Conservation (phyloP, 2,329 filamentous ascomycete genomes). For the Calycina marina region DNA sequence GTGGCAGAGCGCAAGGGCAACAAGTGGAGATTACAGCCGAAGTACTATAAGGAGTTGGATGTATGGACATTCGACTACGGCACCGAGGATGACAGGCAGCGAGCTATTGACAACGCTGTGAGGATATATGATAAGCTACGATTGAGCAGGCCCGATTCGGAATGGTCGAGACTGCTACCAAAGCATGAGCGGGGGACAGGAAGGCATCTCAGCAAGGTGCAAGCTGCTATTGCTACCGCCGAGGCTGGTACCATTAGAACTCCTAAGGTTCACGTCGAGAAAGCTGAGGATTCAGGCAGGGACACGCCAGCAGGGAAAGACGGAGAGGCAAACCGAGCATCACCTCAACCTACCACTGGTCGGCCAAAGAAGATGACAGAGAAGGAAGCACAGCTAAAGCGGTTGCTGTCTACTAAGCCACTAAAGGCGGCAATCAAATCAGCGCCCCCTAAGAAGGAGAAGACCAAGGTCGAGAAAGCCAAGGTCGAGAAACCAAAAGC, state of each 20-base stretch:
- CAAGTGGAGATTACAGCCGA: slow-evolving; percentile 41
- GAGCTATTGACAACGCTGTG: slow-evolving; percentile 46
- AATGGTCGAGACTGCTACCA: slow-evolving; percentile 47
- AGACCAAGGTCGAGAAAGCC: slow-evolving; percentile 1
- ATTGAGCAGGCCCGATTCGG: slow-evolving; percentile 37
- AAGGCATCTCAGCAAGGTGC: slow-evolving; percentile 45
- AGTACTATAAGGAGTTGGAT: slow-evolving; percentile 48
- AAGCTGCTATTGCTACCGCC: slow-evolving; percentile 38
- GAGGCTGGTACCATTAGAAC: slow-evolving; percentile 30
- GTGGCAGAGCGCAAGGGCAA: slow-evolving; percentile 39
- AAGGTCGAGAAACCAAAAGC: background rate
- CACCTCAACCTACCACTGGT: slow-evolving; percentile 33
- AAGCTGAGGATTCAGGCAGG: slow-evolving; percentile 32
- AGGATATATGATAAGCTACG: slow-evolving; percentile 44
- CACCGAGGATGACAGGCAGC: slow-evolving; percentile 37
- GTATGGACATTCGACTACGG: slow-evolving; percentile 47
- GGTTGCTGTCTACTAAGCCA: slow-evolving; percentile 30
- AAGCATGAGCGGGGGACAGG: slow-evolving; percentile 43
- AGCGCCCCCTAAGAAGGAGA: slow-evolving; percentile 12
- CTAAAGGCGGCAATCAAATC: slow-evolving; percentile 14
- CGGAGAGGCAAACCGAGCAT: slow-evolving; percentile 31
- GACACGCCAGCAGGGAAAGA: slow-evolving; percentile 26
- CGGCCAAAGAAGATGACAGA: slow-evolving; percentile 43
- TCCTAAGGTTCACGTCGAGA: slow-evolving; percentile 36
- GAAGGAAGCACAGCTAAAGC: slow-evolving; percentile 41